Conservation (phyloP, 2,329 filamentous ascomycete species). For the Sporothrix euskadiensis region DNA sequence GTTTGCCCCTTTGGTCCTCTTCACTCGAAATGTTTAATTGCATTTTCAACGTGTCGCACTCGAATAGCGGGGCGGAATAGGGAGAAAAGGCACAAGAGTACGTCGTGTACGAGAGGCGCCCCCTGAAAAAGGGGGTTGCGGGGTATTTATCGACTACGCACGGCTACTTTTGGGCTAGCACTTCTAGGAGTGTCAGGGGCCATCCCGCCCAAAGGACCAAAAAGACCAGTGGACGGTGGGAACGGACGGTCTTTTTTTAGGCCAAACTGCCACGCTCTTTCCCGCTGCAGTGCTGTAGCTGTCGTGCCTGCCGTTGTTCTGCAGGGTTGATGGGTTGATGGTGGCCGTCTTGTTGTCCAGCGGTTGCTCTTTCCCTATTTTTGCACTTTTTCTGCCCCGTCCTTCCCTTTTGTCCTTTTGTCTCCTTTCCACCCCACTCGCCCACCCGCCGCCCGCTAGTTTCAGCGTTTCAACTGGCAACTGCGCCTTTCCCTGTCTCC, state of each 20-base stretch:
- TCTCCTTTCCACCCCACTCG: background rate
- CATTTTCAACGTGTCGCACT: background rate
- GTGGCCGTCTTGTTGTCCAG: background rate
- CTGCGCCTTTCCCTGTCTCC: slow-evolving; percentile 8
- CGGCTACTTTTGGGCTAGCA: background rate
- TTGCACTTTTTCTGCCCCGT: background rate
- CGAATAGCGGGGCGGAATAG: background rate
- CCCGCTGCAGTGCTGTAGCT: slow-evolving; percentile 1
- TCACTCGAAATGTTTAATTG: background rate
- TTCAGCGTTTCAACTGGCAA: slow-evolving; percentile 19
- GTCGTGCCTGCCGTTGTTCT: background rate
- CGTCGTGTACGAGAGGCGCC: no score
- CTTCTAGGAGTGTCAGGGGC: slow-evolving; percentile 9
- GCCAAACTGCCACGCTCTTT: background rate
- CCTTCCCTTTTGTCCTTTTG: background rate
- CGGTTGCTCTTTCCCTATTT: background rate
- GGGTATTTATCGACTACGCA: background rate
- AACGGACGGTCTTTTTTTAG: background rate
- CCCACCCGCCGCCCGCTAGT: background rate
- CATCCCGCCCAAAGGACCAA: background rate
- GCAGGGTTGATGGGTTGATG: background rate
- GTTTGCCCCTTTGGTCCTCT: background rate
- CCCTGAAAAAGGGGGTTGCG: slow-evolving; percentile 16
- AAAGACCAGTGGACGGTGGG: background rate
- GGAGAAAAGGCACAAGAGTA: background rate